These are phyloP conservation scores for Zymoseptoria pseudotritici DNA, from an alignment of 2,329 filamentous ascomycete genomes.

Conservation along the genomic window DNA sequence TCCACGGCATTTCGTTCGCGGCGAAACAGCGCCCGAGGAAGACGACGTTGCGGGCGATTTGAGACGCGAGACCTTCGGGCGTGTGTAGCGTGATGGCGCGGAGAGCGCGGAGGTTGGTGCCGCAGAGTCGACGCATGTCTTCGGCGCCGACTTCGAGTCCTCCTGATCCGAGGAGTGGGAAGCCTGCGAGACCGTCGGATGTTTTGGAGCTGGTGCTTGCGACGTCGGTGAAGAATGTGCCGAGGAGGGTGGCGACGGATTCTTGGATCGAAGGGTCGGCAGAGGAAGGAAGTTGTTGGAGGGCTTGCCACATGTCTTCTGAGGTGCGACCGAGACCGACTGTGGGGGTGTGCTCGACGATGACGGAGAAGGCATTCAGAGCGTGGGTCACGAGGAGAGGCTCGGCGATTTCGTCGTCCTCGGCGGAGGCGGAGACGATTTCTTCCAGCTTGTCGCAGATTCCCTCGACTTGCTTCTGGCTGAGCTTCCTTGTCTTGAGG, in stretches of 20 bases:
- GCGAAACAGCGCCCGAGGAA: slow-evolving; percentile 66
- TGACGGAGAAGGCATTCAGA: slow-evolving; percentile 59
- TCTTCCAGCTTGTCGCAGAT: slow-evolving; percentile 47
- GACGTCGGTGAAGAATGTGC: slow-evolving; percentile 73
- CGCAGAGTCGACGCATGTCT: slow-evolving; percentile 54
- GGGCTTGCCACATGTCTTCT: slow-evolving; percentile 60
- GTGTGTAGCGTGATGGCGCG: slow-evolving; percentile 50
- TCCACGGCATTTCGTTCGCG: slow-evolving; percentile 48
- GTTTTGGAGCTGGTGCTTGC: slow-evolving; percentile 52
- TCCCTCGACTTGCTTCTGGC: slow-evolving; percentile 59
- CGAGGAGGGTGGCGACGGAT: slow-evolving; percentile 64
- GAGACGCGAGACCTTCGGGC: slow-evolving; percentile 67
- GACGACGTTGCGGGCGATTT: slow-evolving; percentile 72
- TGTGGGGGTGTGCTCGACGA: slow-evolving; percentile 60
- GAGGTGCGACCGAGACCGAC: slow-evolving; percentile 54
- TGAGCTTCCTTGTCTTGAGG: slow-evolving; percentile 59
- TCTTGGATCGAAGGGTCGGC: slow-evolving; percentile 70
- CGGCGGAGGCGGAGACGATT: slow-evolving; percentile 44
- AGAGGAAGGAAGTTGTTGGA: slow-evolving; percentile 58
- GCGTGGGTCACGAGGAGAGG: slow-evolving; percentile 70
- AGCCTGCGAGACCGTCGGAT: slow-evolving; percentile 42
- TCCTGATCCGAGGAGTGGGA: slow-evolving; percentile 61
- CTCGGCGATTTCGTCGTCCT: slow-evolving; percentile 48
- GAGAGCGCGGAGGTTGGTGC: slow-evolving; percentile 53
- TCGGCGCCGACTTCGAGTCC: slow-evolving; percentile 61